These are phyloP conservation scores for Candida loeiensis DNA, from an alignment of 805 yeast genomes.

Conservation along the genomic window DNA sequence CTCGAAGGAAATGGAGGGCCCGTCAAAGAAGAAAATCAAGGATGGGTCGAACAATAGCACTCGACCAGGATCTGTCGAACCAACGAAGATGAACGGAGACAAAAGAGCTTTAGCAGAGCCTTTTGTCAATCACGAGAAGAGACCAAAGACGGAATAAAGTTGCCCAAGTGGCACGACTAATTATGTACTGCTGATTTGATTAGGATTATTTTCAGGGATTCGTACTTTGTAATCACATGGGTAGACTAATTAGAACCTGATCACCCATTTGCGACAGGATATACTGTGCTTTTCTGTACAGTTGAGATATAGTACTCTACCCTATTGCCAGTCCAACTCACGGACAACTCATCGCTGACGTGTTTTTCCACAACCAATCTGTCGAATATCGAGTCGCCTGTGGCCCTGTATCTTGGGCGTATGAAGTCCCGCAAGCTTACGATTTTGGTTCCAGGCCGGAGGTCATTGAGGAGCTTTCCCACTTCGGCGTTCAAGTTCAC, in stretches of 20 bases:
- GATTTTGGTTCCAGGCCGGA: conserved; percentile 72
- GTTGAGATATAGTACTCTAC: conserved; percentile 76
- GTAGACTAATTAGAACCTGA: too few relatives aligned
- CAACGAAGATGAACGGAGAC: conserved; percentile 12
- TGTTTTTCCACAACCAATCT: conserved; percentile 58
- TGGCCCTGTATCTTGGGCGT: conserved; percentile 67
- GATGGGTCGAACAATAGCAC: conserved; percentile 21
- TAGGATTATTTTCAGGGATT: too few relatives aligned
- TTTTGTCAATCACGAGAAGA: conserved; percentile 2
- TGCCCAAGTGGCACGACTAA: too few relatives aligned
- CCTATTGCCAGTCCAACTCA: conserved; percentile 88
- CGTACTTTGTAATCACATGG: too few relatives aligned
- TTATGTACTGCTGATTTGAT: too few relatives aligned
- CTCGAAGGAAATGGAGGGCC: conserved; percentile 66
- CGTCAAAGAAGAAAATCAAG: conserved; percentile 28
- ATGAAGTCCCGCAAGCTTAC: conserved; percentile 77
- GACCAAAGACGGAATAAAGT: neutral
- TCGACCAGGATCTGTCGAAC: conserved; percentile 36
- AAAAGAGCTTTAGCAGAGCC: neutral
- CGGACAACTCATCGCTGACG: conserved; percentile 65
- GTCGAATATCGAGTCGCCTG: conserved; percentile 58
- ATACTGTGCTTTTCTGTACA: conserved; percentile 36
- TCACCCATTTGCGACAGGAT: neutral
- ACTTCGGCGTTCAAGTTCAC: conserved; percentile 67
- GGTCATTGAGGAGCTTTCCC: conserved; percentile 57